These are phyloP conservation scores for Aspergillus candidus DNA, from an alignment of 2,329 filamentous ascomycete genomes.

Conservation along the genomic window DNA sequence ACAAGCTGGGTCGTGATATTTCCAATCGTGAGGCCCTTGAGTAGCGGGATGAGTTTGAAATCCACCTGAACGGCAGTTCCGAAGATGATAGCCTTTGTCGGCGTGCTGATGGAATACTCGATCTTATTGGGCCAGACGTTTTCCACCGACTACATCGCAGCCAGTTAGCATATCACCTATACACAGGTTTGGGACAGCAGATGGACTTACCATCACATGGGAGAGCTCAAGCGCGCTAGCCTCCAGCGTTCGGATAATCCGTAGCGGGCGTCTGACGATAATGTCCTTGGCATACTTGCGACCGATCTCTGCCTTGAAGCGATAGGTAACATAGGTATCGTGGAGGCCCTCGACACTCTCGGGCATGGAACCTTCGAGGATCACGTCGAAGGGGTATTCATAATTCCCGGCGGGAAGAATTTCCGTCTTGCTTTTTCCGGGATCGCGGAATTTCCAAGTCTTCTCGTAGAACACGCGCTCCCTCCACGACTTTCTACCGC, in stretches of 20 bases:
- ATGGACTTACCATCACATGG: slow-evolving; percentile 65
- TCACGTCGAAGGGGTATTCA: slow-evolving; percentile 72
- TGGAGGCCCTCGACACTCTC: slow-evolving; percentile 88
- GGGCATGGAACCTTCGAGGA: slow-evolving; percentile 61
- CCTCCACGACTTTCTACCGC: slow-evolving; percentile 34
- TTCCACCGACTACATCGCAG: slow-evolving; percentile 61
- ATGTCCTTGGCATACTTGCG: slow-evolving; percentile 87
- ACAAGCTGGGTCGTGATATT: slow-evolving; percentile 73
- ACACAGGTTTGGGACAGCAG: neutral
- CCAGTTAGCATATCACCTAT: slow-evolving; percentile 11
- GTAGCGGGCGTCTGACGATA: slow-evolving; percentile 69
- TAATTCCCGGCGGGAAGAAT: slow-evolving; percentile 69
- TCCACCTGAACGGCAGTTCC: slow-evolving; percentile 79
- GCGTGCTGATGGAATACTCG: slow-evolving; percentile 88
- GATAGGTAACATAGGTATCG: slow-evolving; percentile 83
- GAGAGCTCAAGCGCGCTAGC: slow-evolving; percentile 69
- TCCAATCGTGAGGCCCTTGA: slow-evolving; percentile 85
- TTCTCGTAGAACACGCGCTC: slow-evolving; percentile 58
- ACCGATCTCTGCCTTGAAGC: slow-evolving; percentile 83
- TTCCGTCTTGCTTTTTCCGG: slow-evolving; percentile 44
- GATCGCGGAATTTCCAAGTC: slow-evolving; percentile 63
- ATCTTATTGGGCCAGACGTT: slow-evolving; percentile 98
- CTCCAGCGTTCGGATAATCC: slow-evolving; percentile 71
- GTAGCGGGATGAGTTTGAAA: slow-evolving; percentile 77
- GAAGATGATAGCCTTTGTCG: slow-evolving; percentile 90